phyloP scores from a whole-genome alignment of 2,329 filamentous ascomycete species.

The Colletotrichum theobromicola region DNA sequence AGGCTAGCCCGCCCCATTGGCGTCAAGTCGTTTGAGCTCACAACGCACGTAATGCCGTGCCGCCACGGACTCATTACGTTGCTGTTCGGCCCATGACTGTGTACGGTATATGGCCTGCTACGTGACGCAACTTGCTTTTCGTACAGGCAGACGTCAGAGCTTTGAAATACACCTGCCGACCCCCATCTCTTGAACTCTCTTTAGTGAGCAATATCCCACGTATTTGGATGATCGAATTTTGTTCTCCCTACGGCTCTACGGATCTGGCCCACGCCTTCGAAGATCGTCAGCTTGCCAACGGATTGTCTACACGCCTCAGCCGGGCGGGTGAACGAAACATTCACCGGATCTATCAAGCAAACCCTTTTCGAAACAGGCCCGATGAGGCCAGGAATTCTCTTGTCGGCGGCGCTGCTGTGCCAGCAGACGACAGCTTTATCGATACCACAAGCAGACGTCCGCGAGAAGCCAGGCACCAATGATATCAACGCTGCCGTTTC shows the following conservation, averaged over 20 bases:
- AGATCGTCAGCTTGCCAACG: background rate
- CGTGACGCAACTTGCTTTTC: background rate
- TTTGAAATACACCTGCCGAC: constrained; percentile 11
- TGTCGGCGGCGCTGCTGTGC: background rate
- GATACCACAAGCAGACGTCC: background rate
- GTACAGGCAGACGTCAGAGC: background rate
- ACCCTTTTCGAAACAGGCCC: background rate
- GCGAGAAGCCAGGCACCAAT: background rate
- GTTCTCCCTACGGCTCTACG: background rate
- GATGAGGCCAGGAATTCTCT: constrained; percentile 8
- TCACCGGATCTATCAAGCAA: background rate
- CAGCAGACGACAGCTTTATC: background rate
- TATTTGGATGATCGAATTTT: background rate
- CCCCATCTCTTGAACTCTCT: background rate
- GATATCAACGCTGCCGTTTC: background rate
- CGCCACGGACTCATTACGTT: background rate
- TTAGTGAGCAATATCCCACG: background rate
- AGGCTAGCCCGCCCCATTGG: background rate
- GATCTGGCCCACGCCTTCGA: background rate
- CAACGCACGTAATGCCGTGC: background rate
- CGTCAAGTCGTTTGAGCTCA: background rate
- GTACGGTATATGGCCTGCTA: background rate
- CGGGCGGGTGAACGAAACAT: background rate
- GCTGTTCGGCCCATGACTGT: background rate
- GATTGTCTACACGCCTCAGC: background rate